phyloP scores from a whole-genome alignment of 2,329 filamentous ascomycete species.

The Cyphellophora europaea region DNA sequence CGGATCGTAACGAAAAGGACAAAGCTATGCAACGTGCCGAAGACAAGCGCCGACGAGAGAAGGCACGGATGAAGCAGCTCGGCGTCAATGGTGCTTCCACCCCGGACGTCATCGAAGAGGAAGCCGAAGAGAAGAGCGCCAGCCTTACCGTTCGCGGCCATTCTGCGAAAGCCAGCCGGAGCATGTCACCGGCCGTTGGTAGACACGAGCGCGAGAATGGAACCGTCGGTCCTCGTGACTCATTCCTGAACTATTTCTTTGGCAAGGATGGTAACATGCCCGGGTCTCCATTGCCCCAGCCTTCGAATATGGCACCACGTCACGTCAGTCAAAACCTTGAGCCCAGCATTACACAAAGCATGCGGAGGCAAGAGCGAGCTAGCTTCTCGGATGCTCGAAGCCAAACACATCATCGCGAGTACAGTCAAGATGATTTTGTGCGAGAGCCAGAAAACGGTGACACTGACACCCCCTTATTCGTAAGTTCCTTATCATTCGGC shows the following conservation, averaged over 20 bases:
- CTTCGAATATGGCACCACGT: constrained; percentile 37
- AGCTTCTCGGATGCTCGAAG: constrained; percentile 21
- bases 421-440: constrained; percentile 27
- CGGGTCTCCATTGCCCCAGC: constrained; percentile 33
- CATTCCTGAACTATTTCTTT: constrained; percentile 98
- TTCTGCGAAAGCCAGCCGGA: constrained; percentile 53
- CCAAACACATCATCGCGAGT: constrained; percentile 37
- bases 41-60: constrained; percentile 78
- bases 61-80: constrained; percentile 71
- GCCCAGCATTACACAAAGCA: constrained; percentile 73
- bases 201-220: constrained; percentile 50
- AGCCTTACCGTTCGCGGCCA: constrained; percentile 53
- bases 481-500: constrained; percentile 28
- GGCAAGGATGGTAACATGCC: constrained; percentile 72
- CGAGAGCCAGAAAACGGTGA: constrained; percentile 28
- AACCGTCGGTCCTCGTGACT: constrained; percentile 60
- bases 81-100: constrained; percentile 65
- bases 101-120: constrained; percentile 57
- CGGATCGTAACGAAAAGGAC: constrained; percentile 88
- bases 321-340: constrained; percentile 74
- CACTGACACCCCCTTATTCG: constrained; percentile 36
- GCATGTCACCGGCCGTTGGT: constrained; percentile 71
- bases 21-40: constrained; percentile 70
- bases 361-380: constrained; percentile 53
- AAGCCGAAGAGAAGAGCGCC: constrained; percentile 46